A percentile compares a stretch with the other conserved stretches of the same genome.
These are phyloP conservation scores for Ilyonectria sp. DNA, from an alignment of 2,329 filamentous ascomycete genomes.

Conservation along the genomic window DNA sequence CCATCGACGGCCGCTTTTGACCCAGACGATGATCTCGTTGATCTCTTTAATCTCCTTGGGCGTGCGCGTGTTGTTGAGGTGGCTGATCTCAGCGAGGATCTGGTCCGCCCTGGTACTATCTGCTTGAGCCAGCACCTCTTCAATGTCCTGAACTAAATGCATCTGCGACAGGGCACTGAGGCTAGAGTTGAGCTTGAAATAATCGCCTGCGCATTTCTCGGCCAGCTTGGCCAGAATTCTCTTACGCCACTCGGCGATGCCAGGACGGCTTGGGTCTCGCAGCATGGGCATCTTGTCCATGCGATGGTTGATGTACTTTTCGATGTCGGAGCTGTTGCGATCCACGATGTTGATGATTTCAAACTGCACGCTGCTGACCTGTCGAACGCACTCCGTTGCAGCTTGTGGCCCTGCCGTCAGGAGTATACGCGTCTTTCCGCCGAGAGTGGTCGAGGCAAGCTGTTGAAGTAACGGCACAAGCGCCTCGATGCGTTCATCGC, in stretches of 20 bases:
- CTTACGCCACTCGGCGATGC: not conserved
- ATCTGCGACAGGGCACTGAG: not conserved
- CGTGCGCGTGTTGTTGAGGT: not conserved
- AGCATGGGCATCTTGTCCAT: not conserved
- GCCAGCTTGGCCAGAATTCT: not conserved
- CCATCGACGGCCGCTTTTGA: not conserved
- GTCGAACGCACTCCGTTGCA: not conserved
- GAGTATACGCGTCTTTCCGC: not conserved
- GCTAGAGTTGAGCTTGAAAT: not conserved
- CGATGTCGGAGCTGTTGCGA: not conserved
- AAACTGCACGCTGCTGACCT: not conserved
- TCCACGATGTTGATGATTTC: not conserved
- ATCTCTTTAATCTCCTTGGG: not conserved
- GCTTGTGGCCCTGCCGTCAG: not conserved
- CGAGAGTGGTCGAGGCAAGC: not conserved
- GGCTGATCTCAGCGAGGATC: not conserved
- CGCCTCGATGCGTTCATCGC: not conserved
- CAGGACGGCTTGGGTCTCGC: not conserved
- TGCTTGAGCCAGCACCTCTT: not conserved
- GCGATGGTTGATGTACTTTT: not conserved
- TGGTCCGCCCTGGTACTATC: not conserved
- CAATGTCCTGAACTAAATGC: not conserved
- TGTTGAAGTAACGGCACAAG: not conserved
- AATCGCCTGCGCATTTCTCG: not conserved
- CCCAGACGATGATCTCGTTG: not conserved